Percentiles rank a stretch among this genome's conserved stretches.
Conservation (phyloP, 2,329 filamentous ascomycete species). For the Fusarium nurragi region DNA sequence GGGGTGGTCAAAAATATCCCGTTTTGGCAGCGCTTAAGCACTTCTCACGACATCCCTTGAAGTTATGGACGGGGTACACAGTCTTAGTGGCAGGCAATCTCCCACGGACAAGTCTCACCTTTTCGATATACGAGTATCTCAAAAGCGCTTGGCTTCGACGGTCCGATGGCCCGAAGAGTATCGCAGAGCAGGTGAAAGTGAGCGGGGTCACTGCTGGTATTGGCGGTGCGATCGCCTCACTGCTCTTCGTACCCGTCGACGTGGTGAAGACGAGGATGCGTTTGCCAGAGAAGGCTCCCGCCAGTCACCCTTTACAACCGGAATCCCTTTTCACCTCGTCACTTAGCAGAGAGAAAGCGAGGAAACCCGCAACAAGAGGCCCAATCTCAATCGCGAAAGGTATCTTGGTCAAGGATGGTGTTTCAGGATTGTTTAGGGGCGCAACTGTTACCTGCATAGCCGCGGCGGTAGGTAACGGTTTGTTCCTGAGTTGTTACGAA, state of each 20-base stretch:
- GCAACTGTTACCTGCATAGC: slow-evolving; percentile 25
- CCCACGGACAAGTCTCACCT: slow-evolving; percentile 23
- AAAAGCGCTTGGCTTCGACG: slow-evolving; percentile 7
- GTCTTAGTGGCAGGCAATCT: slow-evolving; percentile 27
- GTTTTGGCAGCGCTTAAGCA: slow-evolving; percentile 11
- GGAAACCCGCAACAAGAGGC: neutral
- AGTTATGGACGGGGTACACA: slow-evolving; percentile 26
- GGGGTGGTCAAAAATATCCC: neutral
- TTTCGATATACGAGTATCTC: slow-evolving; percentile 28
- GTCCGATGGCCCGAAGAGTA: neutral
- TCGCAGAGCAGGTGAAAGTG: slow-evolving; percentile 10
- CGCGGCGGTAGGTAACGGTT: slow-evolving; percentile 18
- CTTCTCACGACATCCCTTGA: slow-evolving; percentile 20
- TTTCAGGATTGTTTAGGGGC: slow-evolving; percentile 22
- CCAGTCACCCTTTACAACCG: slow-evolving; percentile 2
- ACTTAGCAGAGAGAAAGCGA: slow-evolving; percentile 4
- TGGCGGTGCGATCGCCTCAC: slow-evolving; percentile 19
- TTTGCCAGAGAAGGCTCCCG: slow-evolving; percentile 3
- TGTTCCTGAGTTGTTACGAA: slow-evolving; percentile 30
- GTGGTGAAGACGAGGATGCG: slow-evolving; percentile 31
- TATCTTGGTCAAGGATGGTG: slow-evolving; percentile 15
- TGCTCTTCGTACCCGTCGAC: slow-evolving; percentile 19
- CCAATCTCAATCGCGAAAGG: slow-evolving; percentile 18
- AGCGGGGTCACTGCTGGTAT: slow-evolving; percentile 26
- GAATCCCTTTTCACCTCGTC: slow-evolving; percentile 5